These are phyloP conservation scores for Mycotypha africana DNA, from an alignment of 371 early-diverging fungal species.

Conservation along the genomic window DNA sequence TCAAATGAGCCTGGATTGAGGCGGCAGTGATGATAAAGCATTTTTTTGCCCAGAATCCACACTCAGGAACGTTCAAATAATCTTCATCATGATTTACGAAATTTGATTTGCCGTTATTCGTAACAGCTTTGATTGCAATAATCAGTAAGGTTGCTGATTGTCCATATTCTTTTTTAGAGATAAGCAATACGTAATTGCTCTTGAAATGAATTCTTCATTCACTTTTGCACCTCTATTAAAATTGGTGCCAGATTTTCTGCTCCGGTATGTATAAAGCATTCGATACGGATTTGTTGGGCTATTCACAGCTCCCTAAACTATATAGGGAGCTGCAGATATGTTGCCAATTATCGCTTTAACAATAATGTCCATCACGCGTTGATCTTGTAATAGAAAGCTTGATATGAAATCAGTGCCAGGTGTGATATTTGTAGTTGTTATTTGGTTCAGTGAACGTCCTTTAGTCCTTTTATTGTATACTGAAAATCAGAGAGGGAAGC, in stretches of 20 bases:
- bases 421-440: too few species aligned
- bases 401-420: constrained; percentile 4
- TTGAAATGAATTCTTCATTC: constrained; percentile 2
- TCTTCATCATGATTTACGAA: constrained; percentile 1
- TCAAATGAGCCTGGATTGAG: constrained; percentile 9
- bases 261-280: constrained; percentile 5
- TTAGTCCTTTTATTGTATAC: too few species aligned
- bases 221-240: constrained; percentile 8
- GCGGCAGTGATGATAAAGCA: constrained; percentile 9
- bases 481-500: too few species aligned
- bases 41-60: constrained; percentile 12
- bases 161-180: constrained; percentile 13
- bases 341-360: constrained; percentile 2
- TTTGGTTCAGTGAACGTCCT: too few species aligned
- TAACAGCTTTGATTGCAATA: constrained; percentile 8
- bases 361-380: constrained; percentile 4
- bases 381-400: constrained; percentile 2
- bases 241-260: constrained; percentile 3
- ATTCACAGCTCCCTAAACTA: constrained; percentile 6
- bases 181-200: constrained; percentile 7
- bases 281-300: constrained; percentile 6
- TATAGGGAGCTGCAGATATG: background rate
- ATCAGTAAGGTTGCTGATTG: constrained; percentile 4
- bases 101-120: constrained; percentile 5
- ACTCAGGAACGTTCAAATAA: constrained; percentile 3